Evolutionary conservation across 1,139 yeast genomes (phyloP).

Genomic region (Sugiyamaella pinicola): DNA sequence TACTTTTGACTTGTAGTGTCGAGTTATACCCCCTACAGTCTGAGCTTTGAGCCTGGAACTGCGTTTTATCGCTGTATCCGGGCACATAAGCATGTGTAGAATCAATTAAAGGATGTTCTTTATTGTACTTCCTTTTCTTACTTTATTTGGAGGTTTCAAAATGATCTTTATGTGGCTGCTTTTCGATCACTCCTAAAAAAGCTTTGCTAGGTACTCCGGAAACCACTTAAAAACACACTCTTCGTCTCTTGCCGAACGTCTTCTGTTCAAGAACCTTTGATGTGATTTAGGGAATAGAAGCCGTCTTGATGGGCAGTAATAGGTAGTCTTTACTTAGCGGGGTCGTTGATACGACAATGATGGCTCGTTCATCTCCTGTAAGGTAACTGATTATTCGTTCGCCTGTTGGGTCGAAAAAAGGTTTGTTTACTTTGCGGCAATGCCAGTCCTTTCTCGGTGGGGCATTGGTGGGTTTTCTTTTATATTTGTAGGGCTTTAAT

Average conservation of each 20-base stretch:
- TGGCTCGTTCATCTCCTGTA: conserved; percentile 20
- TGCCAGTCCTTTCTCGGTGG: conserved; percentile 13
- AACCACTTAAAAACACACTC: conserved; percentile 14
- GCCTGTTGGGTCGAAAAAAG: background rate
- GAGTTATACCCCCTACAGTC: too few relatives aligned
- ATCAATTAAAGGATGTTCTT: background rate
- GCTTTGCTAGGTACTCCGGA: conserved; percentile 15
- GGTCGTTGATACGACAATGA: conserved; percentile 10
- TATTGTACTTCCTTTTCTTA: background rate
- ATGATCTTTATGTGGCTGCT: conserved; percentile 18
- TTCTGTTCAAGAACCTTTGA: background rate
- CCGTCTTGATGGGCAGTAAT: background rate
- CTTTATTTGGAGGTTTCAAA: background rate
- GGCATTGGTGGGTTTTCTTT: conserved; percentile 19
- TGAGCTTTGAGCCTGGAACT: too few relatives aligned
- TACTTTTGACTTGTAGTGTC: too few relatives aligned
- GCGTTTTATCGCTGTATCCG: too few relatives aligned
- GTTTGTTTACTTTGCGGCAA: background rate
- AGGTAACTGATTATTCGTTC: background rate
- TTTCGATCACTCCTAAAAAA: conserved; percentile 9
- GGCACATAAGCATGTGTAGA: background rate
- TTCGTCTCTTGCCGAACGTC: background rate
- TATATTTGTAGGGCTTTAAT: background rate
- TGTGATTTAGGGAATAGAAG: background rate
- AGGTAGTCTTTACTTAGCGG: background rate